phyloP scores from a whole-genome alignment of 139 green algal genomes.

The Edaphochlamys debaryana region DNA sequence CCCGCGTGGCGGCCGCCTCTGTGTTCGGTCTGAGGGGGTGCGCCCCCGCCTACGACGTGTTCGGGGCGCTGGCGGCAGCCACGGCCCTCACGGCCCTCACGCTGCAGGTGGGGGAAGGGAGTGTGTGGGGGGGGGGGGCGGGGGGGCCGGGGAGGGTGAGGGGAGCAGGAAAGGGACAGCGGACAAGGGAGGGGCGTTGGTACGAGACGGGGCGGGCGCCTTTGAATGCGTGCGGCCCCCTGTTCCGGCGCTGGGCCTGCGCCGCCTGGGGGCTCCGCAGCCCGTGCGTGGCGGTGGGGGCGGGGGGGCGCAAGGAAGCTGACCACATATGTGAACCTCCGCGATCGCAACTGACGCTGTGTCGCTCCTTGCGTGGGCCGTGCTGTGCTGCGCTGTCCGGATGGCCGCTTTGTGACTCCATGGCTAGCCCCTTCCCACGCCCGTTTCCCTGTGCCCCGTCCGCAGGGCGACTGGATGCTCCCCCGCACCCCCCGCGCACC shows the following conservation, averaged over 20 bases:
- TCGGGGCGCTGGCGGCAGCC: background rate
- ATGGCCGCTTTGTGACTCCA: background rate
- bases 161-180: background rate
- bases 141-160: background rate
- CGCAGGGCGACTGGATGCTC: slow-evolving; percentile 29
- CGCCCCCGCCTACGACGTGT: slow-evolving; percentile 26
- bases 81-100: slow-evolving; percentile 5
- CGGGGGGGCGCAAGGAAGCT: too few species aligned
- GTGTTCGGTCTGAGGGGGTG: slow-evolving; percentile 22
- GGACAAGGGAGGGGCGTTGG: too few species aligned
- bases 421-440: too few species aligned
- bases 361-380: too few species aligned
- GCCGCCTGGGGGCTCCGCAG: too few species aligned
- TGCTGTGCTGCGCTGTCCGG: too few species aligned
- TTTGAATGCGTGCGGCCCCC: background rate
- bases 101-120: background rate
- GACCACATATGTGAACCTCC: too few species aligned
- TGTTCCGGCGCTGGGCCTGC: too few species aligned
- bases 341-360: too few species aligned
- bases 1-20: background rate
- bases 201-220: background rate
- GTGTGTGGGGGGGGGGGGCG: too few species aligned
- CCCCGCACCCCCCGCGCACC: background rate
- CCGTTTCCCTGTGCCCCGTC: background rate
- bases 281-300: too few species aligned